Evolutionary conservation across 176 grass and related monocot genomes (phyloP), one percentile per base, ranked within the genome.

Genomic region (Cocos nucifera): DNA sequence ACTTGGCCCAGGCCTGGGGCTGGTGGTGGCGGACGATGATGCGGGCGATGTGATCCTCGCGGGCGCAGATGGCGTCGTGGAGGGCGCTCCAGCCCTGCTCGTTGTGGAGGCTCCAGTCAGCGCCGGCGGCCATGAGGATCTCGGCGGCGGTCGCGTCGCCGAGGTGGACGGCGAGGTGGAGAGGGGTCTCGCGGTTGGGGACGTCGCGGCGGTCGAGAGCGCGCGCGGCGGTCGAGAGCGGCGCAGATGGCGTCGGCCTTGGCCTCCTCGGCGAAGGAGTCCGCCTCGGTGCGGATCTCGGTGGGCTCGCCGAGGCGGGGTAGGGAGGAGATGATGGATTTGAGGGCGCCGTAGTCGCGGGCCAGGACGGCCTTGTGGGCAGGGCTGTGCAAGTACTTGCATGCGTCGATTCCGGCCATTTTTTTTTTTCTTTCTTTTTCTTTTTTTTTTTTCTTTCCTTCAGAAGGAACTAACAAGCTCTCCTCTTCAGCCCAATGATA

Each of bases 171-270:
- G 49, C 63, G 16, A 66, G 49, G 50, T 66, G 44, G 22, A 66
- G 63, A 15, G 63, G 49, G 22, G 63, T 66, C 49, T 53, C 63
- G 4, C 63, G 22, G 23, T 27, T 27, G 23, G 63, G 50, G 7
- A 66, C 63, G 22, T 66, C 63, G 22, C 63, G 63, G 22, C 63
- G 63, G 49, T 66, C 63, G 63, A 66, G 17, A 16, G 52, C 23
- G 49, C n/a, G 50, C 63, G 63, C 49, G 63, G 22, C 63, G 63
- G 49, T 66, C 63, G 63, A 66, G 17, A 16, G 52, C 23, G 49
- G 50, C 63, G 63, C 49, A 24, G 21, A 66, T 27, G 23, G 23
- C 50, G 22, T 66, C 63, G 20, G 63, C 50, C 22, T 52, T 51
- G 21, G 25, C 49, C 62, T 65, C 62, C 63, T 66, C 49, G 12